Evolutionary conservation across 2,329 filamentous ascomycete genomes (phyloP), one percentile per base, ranked within the genome.

Genomic region (Endocalyx cinctus): DNA sequence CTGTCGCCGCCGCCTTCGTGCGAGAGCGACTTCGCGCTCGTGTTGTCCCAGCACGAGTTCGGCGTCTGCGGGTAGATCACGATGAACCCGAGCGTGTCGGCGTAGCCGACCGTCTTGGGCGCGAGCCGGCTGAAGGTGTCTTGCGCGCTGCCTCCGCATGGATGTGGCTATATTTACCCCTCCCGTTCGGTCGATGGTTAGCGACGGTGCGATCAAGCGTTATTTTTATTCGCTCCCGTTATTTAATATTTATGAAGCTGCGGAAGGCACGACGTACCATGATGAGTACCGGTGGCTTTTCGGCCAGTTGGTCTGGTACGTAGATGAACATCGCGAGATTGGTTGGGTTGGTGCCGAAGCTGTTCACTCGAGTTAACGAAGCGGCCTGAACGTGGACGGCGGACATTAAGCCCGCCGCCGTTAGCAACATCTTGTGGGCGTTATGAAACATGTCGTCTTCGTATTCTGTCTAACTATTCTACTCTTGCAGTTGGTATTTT

Each of bases 41-140:
- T 67, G 5, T 77, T 73, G 41, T 79, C 74, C 74, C 73, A 79
- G 54, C 74, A 79, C n/a, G 48, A 51, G 41, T 72, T 64, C 1
- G 71, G 69, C 7, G 64, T 67, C 35, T 57, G 60, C 3, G 72
- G 72, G 57, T 71, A 77, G 37, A 77, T 69, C 30, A 69, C 64
- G 37, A 61, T 55, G 42, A 58, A 62, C 0, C 58, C 58, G 39
- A 58, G 60, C 27, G 41, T 41, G 36, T 62, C 56, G 13, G 54
- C 20, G 20, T 23, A 23, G 8, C 8, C 8, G 20, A n/a, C 8
- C 20, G n/a, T 8, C 8, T 23, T 23, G 8, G 20, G 8, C 20
- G 20, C n/a, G 8, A 23, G 8, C n/a, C 20, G 20, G 20, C 20
- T n/a, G 20, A 8, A 23, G 20, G 20, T 23, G 20, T 23, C 20